A percentile compares a stretch with the other conserved stretches of the same genome.
Evolutionary conservation across 305 asterid genomes (phyloP).

Genomic region (Fraxinus nigra): DNA sequence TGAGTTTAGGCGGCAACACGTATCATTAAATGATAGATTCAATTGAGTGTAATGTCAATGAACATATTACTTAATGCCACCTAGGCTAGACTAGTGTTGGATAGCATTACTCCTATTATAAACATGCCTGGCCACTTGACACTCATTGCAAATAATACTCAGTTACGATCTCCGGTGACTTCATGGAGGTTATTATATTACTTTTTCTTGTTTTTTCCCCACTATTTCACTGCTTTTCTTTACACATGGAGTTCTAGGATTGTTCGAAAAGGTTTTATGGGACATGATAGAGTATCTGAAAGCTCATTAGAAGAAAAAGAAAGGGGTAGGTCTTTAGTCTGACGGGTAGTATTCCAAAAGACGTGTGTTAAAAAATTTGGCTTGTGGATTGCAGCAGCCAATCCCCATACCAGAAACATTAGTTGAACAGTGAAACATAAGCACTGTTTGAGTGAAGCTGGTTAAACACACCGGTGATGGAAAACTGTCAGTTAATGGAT

Average conservation of each 20-base stretch:
- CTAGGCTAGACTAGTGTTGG: background rate
- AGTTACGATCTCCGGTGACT: background rate
- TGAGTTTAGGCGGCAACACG: background rate
- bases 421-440: background rate
- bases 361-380: background rate
- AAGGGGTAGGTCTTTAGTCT: background rate
- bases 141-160: background rate
- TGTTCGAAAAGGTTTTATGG: background rate
- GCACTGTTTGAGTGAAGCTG: background rate
- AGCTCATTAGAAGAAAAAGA: background rate
- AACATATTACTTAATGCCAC: background rate
- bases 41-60: background rate
- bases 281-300: background rate
- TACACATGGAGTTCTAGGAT: background rate
- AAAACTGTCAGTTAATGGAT: background rate
- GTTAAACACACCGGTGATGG: background rate
- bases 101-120: background rate
- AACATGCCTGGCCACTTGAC: background rate
- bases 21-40: background rate
- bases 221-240: background rate
- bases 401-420: background rate
- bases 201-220: background rate
- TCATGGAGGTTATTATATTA: background rate
- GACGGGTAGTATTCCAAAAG: background rate
- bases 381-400: background rate